A percentile compares a stretch with the other conserved stretches of the same genome.
Conservation (phyloP, 2,329 filamentous ascomycete genomes). For the Epichloe gansuensis region DNA sequence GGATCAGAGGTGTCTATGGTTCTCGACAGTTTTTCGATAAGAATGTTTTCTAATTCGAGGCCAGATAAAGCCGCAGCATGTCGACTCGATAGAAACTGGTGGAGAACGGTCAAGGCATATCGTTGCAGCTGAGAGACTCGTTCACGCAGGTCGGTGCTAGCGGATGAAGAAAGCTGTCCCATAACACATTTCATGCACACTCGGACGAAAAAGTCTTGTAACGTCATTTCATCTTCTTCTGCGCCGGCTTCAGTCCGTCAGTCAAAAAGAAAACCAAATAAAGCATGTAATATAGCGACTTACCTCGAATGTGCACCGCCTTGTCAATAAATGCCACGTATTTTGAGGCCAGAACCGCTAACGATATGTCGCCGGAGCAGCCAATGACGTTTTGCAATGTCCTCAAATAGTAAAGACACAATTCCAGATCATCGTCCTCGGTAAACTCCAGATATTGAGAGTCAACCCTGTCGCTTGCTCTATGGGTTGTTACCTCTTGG, state of each 20-base stretch:
- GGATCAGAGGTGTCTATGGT: slow-evolving; percentile 51
- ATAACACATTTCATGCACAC: slow-evolving; percentile 52
- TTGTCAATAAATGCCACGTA: slow-evolving; percentile 18
- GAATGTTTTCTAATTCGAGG: slow-evolving; percentile 55
- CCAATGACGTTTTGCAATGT: slow-evolving; percentile 62
- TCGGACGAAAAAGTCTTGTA: slow-evolving; percentile 58
- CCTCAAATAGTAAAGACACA: slow-evolving; percentile 67
- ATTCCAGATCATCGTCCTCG: slow-evolving; percentile 57
- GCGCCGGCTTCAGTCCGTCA: slow-evolving; percentile 29
- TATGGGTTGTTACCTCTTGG: slow-evolving; percentile 2
- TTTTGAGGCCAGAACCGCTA: slow-evolving; percentile 57
- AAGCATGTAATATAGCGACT: slow-evolving; percentile 17
- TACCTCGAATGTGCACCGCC: slow-evolving; percentile 34
- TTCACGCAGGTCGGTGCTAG: slow-evolving; percentile 15
- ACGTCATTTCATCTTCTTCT: slow-evolving; percentile 41
- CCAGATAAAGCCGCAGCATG: slow-evolving; percentile 45
- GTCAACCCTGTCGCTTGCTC: slow-evolving; percentile 9
- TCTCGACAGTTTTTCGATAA: slow-evolving; percentile 56
- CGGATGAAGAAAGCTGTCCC: slow-evolving; percentile 11
- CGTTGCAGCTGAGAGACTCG: slow-evolving; percentile 58
- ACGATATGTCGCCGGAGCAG: slow-evolving; percentile 54
- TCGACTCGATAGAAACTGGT: slow-evolving; percentile 55
- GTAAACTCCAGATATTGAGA: slow-evolving; percentile 20
- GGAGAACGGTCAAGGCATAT: slow-evolving; percentile 55
- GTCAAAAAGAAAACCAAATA: not conserved